A percentile compares a stretch with the other conserved stretches of the same genome.
phyloP scores from a whole-genome alignment of 164 flowering plant species.

The Nymphaea thermarum region DNA sequence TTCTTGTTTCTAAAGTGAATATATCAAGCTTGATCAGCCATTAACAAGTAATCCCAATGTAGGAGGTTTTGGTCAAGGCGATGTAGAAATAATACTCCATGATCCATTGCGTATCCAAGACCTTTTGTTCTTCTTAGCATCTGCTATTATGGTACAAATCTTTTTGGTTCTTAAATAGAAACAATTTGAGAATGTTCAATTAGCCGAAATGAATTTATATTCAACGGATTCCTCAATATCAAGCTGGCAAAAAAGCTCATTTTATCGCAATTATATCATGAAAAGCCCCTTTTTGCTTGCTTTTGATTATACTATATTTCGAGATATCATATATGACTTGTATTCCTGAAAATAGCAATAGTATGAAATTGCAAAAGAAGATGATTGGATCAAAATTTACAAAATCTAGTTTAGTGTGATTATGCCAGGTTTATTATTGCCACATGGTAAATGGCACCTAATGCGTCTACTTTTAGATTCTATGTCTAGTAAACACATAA shows the following conservation, averaged over 20 bases:
- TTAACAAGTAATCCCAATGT: constrained; percentile 1
- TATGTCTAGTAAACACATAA: too few relatives aligned
- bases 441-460: too few relatives aligned
- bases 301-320: not conserved
- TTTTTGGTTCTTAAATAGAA: constrained; percentile 3
- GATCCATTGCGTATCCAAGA: not conserved
- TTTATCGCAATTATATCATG: not conserved
- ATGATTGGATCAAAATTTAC: too few relatives aligned
- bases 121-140: constrained; percentile 1
- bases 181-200: not conserved
- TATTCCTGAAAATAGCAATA: not conserved
- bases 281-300: not conserved
- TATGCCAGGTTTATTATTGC: too few relatives aligned
- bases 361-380: too few relatives aligned
- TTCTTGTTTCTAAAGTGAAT: constrained; percentile 1
- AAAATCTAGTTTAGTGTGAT: too few relatives aligned
- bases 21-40: constrained; percentile 2
- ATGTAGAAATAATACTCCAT: constrained; percentile 1
- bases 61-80: not conserved
- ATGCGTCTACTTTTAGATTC: too few relatives aligned
- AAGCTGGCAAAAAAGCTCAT: not conserved
- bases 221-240: not conserved
- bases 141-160: not conserved
- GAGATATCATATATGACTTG: not conserved
- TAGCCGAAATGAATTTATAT: not conserved